phyloP scores from a whole-genome alignment of 2,329 filamentous ascomycete species.

The Neurospora crassa region DNA sequence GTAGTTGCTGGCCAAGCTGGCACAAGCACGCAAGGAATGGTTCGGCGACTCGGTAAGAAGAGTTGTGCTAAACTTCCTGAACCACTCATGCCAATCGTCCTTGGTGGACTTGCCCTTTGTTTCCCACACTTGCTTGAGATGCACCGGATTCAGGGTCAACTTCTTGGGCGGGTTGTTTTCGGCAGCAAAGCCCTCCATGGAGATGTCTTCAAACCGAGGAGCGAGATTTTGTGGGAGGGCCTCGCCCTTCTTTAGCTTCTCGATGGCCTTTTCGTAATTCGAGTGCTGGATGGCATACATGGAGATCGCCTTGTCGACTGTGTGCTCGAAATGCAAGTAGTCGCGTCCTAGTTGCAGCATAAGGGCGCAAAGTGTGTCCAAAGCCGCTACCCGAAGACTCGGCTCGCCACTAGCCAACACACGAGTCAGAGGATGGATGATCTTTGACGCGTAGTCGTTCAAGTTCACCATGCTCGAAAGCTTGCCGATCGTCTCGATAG shows the following conservation, averaged over 20 bases:
- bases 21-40: constrained; percentile 87
- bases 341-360: constrained; percentile 95
- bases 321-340: constrained; percentile 87
- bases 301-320: constrained; percentile 79
- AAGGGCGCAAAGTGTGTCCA: constrained; percentile 89
- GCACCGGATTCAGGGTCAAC: constrained; percentile 92
- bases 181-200: constrained; percentile 71
- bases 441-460: constrained; percentile 91
- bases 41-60: constrained; percentile 92
- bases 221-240: constrained; percentile 91
- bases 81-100: constrained; percentile 99
- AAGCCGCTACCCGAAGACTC: constrained; percentile 65
- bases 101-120: constrained; percentile 93
- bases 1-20: constrained; percentile 82
- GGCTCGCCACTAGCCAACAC: constrained; percentile 67
- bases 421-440: constrained; percentile 85
- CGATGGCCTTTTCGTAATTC: constrained; percentile 87
- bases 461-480: constrained; percentile 94
- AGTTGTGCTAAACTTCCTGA: constrained; percentile 91
- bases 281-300: constrained; percentile 75
- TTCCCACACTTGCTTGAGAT: constrained; percentile 95
- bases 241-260: constrained; percentile 89
- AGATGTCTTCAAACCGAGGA: constrained; percentile 65
- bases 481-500: constrained; percentile 90
- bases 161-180: constrained; percentile 81